These are phyloP conservation scores for Phyllosticta citriasiana DNA, from an alignment of 2,329 filamentous ascomycete genomes.

Conservation along the genomic window DNA sequence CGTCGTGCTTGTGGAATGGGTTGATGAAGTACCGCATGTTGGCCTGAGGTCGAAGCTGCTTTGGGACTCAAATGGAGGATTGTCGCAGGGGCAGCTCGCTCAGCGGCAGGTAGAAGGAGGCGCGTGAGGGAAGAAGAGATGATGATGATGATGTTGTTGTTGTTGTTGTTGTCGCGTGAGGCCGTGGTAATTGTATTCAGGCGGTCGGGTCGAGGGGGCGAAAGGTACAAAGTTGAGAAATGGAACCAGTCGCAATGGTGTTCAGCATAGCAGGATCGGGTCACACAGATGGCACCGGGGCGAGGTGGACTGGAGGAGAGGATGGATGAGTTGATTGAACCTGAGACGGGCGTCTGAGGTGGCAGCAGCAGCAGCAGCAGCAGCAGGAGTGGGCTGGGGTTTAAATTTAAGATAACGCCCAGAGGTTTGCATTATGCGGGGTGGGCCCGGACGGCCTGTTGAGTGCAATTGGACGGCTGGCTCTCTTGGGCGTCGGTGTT, in stretches of 20 bases:
- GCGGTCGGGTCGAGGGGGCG: not conserved
- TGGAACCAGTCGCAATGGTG: not conserved
- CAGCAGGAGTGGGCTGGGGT: not conserved
- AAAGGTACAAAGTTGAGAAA: not conserved
- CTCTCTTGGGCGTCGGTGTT: not conserved
- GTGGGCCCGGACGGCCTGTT: not conserved
- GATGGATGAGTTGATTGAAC: not conserved
- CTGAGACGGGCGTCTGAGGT: not conserved
- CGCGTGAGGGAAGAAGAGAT: not conserved
- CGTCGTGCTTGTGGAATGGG: slow-evolving; percentile 42
- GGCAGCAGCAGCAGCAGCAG: not conserved
- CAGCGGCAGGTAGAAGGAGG: not conserved
- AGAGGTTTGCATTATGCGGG: not conserved
- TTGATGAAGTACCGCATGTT: slow-evolving; percentile 34
- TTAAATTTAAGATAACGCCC: not conserved
- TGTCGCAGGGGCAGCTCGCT: not conserved
- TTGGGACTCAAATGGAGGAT: not conserved
- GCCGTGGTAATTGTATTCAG: not conserved
- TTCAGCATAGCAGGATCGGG: not conserved
- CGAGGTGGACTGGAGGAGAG: not conserved
- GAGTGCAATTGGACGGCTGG: not conserved
- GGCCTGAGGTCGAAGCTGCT: not conserved
- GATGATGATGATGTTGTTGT: not conserved
- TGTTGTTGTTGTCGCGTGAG: not conserved
- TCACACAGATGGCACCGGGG: not conserved